Evolutionary conservation across 2,329 filamentous ascomycete genomes (phyloP).

Genomic region (Calcarisporium arbuscula): DNA sequence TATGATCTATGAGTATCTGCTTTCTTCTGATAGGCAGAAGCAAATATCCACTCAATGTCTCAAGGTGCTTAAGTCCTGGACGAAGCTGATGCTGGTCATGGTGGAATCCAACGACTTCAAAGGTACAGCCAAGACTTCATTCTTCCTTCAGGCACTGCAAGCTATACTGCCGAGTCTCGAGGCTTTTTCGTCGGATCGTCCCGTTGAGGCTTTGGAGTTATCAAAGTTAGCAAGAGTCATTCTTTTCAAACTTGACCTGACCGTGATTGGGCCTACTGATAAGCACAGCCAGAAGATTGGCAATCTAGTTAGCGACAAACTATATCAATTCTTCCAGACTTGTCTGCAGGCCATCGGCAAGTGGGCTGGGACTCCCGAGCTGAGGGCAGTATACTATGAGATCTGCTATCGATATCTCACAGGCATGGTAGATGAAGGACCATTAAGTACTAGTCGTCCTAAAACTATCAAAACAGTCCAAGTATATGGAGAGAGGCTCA

Average conservation of each 20-base stretch:
- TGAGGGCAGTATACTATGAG: conserved; percentile 83
- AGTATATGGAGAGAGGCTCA: conserved; percentile 65
- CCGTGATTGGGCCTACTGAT: conserved; percentile 29
- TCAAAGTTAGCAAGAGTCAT: conserved; percentile 69
- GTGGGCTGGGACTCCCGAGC: conserved; percentile 60
- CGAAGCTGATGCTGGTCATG: conserved; percentile 76
- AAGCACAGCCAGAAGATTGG: conserved; percentile 43
- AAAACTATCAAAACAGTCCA: conserved; percentile 68
- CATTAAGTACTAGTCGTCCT: conserved; percentile 38
- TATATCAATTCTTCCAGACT: conserved; percentile 86
- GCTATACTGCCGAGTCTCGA: conserved; percentile 85
- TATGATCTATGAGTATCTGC: conserved; percentile 53
- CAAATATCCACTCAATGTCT: conserved; percentile 53
- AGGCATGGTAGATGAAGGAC: conserved; percentile 51
- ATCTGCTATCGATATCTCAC: conserved; percentile 84
- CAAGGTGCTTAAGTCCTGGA: conserved; percentile 74
- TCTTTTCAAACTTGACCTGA: conserved; percentile 63
- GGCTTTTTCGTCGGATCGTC: conserved; percentile 61
- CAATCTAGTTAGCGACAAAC: conserved; percentile 77
- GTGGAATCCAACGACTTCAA: conserved; percentile 77
- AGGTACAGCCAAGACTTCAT: conserved; percentile 62
- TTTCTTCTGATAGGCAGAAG: conserved; percentile 56
- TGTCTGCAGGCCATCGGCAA: conserved; percentile 74
- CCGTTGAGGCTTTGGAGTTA: conserved; percentile 66
- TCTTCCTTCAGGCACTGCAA: conserved; percentile 81